phyloP scores from a whole-genome alignment of 345 rosid genomes.

The Alliaria petiolata region DNA sequence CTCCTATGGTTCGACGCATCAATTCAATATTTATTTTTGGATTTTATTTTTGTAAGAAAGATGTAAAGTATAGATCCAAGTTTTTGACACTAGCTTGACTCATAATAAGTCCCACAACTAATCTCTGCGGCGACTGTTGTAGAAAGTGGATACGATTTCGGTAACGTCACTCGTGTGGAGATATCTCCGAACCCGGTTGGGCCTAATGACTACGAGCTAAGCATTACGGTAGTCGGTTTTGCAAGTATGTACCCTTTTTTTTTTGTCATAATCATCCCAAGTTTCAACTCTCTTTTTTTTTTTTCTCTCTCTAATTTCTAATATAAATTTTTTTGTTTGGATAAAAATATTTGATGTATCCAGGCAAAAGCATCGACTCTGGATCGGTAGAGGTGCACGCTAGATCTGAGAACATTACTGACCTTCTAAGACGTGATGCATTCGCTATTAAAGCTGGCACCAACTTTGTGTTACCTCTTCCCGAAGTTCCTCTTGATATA shows the following conservation, averaged over 20 bases:
- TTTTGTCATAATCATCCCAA: not conserved
- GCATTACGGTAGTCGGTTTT: not conserved
- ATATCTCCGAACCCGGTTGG: conserved; percentile 1
- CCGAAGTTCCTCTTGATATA: not conserved
- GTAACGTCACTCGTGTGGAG: not conserved
- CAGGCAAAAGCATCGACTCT: not conserved
- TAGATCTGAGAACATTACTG: not conserved
- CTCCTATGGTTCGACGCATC: not conserved
- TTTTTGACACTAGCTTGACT: not conserved
- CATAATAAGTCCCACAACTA: not conserved
- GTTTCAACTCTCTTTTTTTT: not conserved
- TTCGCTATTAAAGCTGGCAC: not conserved
- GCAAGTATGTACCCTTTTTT: not conserved
- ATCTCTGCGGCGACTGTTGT: not conserved
- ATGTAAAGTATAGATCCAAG: not conserved
- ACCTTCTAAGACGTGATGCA: not conserved
- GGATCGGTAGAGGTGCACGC: not conserved
- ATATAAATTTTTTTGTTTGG: not conserved
- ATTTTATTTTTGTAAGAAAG: not conserved
- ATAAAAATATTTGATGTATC: not conserved
- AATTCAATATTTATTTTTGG: no score
- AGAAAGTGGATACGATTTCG: not conserved
- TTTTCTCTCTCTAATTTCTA: not conserved
- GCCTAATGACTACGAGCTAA: not conserved
- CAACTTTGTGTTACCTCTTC: not conserved